Evolutionary conservation across 2,329 filamentous ascomycete genomes (phyloP).

Genomic region (Colletotrichum tofieldiae): DNA sequence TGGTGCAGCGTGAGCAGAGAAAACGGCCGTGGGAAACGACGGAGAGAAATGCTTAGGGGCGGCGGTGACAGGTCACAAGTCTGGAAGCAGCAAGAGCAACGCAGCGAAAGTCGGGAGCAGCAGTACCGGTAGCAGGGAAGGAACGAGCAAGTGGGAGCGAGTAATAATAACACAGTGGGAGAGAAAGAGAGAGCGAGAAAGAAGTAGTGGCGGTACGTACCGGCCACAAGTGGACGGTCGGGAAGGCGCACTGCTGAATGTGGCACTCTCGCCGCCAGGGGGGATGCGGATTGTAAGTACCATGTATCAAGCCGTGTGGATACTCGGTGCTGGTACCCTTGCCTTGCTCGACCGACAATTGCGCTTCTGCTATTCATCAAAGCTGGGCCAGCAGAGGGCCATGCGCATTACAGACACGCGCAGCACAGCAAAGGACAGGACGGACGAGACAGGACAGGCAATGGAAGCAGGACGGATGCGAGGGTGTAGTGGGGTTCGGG

Average conservation of each 20-base stretch:
- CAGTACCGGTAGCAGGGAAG: constrained; percentile 20
- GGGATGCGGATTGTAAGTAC: not conserved
- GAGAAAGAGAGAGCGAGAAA: not conserved
- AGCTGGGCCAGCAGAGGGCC: constrained; percentile 1
- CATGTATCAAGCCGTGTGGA: constrained; percentile 1
- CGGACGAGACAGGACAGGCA: not conserved
- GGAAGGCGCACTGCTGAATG: not conserved
- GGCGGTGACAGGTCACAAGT: constrained; percentile 37
- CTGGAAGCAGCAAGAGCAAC: constrained; percentile 28
- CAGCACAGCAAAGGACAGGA: not conserved
- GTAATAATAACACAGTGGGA: constrained; percentile 32
- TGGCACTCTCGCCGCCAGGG: constrained; percentile 6
- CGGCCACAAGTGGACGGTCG: not conserved
- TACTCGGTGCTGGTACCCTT: not conserved
- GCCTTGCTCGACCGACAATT: not conserved
- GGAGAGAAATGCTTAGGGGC: constrained; percentile 22
- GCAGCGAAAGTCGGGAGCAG: constrained; percentile 7
- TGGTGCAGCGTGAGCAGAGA: not conserved
- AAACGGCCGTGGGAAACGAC: not conserved
- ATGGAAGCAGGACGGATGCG: constrained; percentile 23
- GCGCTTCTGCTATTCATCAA: not conserved
- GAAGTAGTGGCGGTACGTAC: constrained; percentile 25
- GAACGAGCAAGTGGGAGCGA: constrained; percentile 11
- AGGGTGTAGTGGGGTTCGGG: constrained; percentile 41
- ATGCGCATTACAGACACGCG: not conserved